phyloP scores from a whole-genome alignment of 306 rosid species.

The Carpinus fangiana region DNA sequence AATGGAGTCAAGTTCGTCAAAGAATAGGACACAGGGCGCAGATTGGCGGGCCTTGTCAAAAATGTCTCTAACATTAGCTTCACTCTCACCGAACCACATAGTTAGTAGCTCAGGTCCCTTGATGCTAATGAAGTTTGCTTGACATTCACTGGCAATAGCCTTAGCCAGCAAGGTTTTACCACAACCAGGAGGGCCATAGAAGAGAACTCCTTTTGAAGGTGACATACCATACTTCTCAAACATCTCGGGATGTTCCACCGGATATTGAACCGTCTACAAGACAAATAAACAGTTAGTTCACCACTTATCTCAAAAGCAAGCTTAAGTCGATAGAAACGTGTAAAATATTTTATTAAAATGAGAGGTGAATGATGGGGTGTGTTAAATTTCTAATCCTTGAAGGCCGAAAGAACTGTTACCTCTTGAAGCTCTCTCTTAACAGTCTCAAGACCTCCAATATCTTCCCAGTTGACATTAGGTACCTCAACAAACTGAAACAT shows the following conservation, averaged over 20 bases:
- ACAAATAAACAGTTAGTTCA: neutral
- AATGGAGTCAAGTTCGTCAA: neutral
- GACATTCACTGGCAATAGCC: neutral
- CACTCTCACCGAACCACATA: neutral
- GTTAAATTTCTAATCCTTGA: too few species aligned
- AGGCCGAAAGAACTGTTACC: neutral
- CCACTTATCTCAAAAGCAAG: too few species aligned
- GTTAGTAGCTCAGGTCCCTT: neutral
- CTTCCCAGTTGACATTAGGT: neutral
- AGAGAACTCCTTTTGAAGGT: neutral
- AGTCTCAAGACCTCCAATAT: neutral
- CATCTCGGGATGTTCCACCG: neutral
- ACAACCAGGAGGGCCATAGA: neutral
- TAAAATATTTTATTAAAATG: too few species aligned
- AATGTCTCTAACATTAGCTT: neutral
- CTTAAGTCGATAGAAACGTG: too few species aligned
- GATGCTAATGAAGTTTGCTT: neutral
- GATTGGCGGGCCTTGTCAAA: neutral
- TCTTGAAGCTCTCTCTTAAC: conserved; percentile 2
- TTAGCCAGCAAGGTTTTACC: neutral
- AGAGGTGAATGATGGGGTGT: too few species aligned
- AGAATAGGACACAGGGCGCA: neutral
- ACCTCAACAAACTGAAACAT: neutral
- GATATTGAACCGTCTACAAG: neutral
- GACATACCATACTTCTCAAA: neutral